Evolutionary conservation across 2,329 filamentous ascomycete genomes (phyloP).

Genomic region (Trichophyton verrucosum): DNA sequence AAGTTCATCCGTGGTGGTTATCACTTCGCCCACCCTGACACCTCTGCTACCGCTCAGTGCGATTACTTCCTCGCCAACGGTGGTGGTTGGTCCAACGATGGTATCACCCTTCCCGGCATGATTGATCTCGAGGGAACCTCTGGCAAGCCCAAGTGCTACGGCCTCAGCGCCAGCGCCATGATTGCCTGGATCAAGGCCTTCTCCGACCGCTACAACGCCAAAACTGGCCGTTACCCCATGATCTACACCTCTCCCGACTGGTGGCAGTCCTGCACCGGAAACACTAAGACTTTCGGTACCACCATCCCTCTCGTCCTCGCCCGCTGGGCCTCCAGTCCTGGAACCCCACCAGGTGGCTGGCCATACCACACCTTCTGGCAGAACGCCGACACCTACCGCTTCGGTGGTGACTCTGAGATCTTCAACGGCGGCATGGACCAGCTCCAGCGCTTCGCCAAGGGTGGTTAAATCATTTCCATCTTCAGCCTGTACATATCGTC

Average conservation of each 20-base stretch:
- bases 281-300: constrained; percentile 34
- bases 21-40: constrained; percentile 42
- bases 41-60: constrained; percentile 38
- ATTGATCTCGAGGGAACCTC: constrained; percentile 41
- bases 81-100: constrained; percentile 43
- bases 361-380: constrained; percentile 45
- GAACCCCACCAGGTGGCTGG: constrained; percentile 42
- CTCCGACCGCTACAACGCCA: constrained; percentile 38
- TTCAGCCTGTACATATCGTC: neutral
- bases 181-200: constrained; percentile 44
- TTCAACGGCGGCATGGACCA: constrained; percentile 37
- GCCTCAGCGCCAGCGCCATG: constrained; percentile 36
- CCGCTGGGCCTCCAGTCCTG: constrained; percentile 30
- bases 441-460: constrained; percentile 26
- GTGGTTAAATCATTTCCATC: neutral
- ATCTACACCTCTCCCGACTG: constrained; percentile 43
- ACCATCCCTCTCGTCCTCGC: constrained; percentile 41
- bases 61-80: constrained; percentile 42
- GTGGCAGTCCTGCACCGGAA: constrained; percentile 44
- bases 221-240: constrained; percentile 39
- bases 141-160: constrained; percentile 34
- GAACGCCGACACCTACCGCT: constrained; percentile 37
- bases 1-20: constrained; percentile 45
- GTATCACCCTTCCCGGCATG: constrained; percentile 46
- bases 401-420: constrained; percentile 42